Evolutionary conservation across 2,329 filamentous ascomycete species (phyloP), one percentile per base, ranked within the genome.

Genomic region (Rutstroemia sydowiana): DNA sequence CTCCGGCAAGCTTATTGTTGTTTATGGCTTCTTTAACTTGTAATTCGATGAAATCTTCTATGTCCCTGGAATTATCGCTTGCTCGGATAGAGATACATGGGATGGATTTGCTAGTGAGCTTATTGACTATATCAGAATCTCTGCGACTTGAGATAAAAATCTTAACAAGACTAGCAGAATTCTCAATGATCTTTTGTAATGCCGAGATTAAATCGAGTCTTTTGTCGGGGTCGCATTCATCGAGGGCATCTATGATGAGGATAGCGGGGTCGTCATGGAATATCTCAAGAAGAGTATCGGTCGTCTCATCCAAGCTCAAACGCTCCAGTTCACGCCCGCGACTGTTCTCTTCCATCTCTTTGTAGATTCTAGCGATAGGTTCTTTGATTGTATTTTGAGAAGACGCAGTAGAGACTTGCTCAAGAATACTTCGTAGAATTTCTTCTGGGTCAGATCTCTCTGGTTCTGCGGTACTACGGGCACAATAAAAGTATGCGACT

Each of bases 161-260:
- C 43, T 57, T 57, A 11, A 57, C 50, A n/a, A 57, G 13, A 36
- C 43, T 48, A 20, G 36, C 13, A 13, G 50, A 50, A 16, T 53
- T 20, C 28, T 31, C 20, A 18, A 57, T 21, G 31, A 55, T 53
- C n/a, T 18, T 43, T 10, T 55, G 13, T 18, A 57, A 37, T 32
- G 46, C 34, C 14, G 53, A 49, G 16, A 57, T n/a, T 10, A 57
- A 31, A 7, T 51, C 39, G 2, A 32, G 18, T n/a, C 41, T 32
- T 30, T 18, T 30, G 13, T 40, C n/a, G 37, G 30, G 42, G 45
- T 47, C 41, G 37, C 51, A 55, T 31, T 58, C 54, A 44, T 58
- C 54, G 34, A 57, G 49, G 5, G 52, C 49, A 54, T 57, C 49
- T 32, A 57, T 48, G 3, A 57, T 26, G 31, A 57, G 55, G 3